Percentiles rank a stretch among this genome's conserved stretches.
Evolutionary conservation across 305 asterid genomes (phyloP).

Genomic region (Rubia balearica): DNA sequence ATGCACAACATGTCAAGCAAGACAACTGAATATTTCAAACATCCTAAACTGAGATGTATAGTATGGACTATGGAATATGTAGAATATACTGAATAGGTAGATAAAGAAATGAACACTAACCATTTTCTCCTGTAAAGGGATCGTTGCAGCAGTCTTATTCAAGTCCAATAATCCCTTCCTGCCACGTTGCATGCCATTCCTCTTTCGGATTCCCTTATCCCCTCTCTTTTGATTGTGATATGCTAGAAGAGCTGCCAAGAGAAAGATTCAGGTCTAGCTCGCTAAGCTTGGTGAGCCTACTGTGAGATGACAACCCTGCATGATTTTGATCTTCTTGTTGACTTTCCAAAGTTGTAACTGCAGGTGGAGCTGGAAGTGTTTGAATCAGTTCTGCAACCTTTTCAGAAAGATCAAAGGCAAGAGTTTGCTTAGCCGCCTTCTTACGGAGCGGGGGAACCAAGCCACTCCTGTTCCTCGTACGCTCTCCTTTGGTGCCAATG

Average conservation of each 20-base stretch:
- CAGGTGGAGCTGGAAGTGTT: slow-evolving; percentile 16
- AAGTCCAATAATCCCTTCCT: slow-evolving; percentile 40
- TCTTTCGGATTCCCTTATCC: slow-evolving; percentile 16
- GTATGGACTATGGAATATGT: slow-evolving; percentile 7
- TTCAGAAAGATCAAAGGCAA: neutral
- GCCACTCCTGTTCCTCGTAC: neutral
- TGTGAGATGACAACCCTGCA: slow-evolving; percentile 7
- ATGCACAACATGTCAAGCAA: neutral
- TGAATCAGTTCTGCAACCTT: slow-evolving; percentile 12
- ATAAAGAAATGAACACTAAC: slow-evolving; percentile 24
- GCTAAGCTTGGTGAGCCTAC: neutral
- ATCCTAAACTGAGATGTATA: too few relatives aligned
- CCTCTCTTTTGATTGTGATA: slow-evolving; percentile 2
- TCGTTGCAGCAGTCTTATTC: slow-evolving; percentile 34
- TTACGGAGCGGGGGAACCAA: slow-evolving; percentile 4
- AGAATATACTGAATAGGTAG: slow-evolving; percentile 13
- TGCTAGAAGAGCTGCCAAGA: slow-evolving; percentile 9
- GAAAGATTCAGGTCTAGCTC: slow-evolving; percentile 19
- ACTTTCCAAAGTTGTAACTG: slow-evolving; percentile 4
- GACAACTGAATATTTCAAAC: neutral
- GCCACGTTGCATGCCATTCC: neutral
- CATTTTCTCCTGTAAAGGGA: slow-evolving; percentile 27
- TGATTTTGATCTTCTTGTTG: slow-evolving; percentile 11
- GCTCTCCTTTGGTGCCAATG: slow-evolving; percentile 4
- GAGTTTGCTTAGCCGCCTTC: slow-evolving; percentile 17